These are phyloP conservation scores for Phyllosticta citribraziliensis DNA, from an alignment of 2,329 filamentous ascomycete species.

Conservation along the genomic window DNA sequence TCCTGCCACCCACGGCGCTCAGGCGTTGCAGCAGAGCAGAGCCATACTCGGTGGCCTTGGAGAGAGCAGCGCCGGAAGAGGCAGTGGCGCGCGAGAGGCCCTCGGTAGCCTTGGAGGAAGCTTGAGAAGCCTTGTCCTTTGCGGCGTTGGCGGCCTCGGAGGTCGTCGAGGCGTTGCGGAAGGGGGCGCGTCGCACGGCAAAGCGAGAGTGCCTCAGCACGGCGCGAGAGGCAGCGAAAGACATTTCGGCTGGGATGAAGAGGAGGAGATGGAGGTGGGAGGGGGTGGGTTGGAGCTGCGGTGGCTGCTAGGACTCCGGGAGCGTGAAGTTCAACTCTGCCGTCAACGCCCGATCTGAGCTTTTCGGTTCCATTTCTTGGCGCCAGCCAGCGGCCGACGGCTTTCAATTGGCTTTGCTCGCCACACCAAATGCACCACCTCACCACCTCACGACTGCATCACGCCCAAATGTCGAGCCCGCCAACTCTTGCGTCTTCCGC, in stretches of 20 bases:
- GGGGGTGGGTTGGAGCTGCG: not conserved
- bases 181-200: constrained; percentile 31
- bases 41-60: constrained; percentile 47
- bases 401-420: no score
- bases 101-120: constrained; percentile 59
- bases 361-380: not conserved
- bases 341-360: constrained; percentile 5
- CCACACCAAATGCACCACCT: not conserved
- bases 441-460: not conserved
- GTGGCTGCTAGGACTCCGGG: constrained; percentile 5
- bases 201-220: constrained; percentile 36
- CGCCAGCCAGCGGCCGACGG: no score
- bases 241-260: constrained; percentile 31
- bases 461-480: not conserved
- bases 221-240: constrained; percentile 36
- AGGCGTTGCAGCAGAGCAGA: constrained; percentile 52
- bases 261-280: constrained; percentile 13
- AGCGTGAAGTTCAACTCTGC: constrained; percentile 8
- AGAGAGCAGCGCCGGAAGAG: constrained; percentile 68
- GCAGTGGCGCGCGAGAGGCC: constrained; percentile 74
- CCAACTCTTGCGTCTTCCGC: no score
- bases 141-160: constrained; percentile 37
- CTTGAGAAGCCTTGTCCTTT: constrained; percentile 35
- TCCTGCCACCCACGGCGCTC: constrained; percentile 71
- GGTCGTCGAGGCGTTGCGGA: constrained; percentile 41